Conservation (phyloP, 345 rosid genomes). For the Gynandropsis gynandra region DNA sequence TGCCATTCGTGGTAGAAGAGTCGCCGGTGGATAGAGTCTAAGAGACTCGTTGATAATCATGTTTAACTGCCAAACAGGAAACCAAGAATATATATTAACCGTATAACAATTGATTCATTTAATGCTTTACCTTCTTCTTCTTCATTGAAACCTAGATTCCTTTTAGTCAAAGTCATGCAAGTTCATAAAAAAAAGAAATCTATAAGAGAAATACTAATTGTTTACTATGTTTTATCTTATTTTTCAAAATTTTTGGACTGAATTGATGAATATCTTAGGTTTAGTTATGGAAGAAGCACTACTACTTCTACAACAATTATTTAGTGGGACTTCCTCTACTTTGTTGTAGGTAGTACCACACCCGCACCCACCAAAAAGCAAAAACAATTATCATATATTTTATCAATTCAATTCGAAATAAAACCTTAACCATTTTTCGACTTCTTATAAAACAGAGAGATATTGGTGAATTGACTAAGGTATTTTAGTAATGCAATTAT, state of each 20-base stretch:
- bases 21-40: conserved; percentile 89
- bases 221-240: too few relatives aligned
- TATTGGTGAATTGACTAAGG: too few relatives aligned
- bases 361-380: conserved; percentile 21
- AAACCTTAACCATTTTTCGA: too few relatives aligned
- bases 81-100: not conserved
- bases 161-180: too few relatives aligned
- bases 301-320: not conserved
- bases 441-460: too few relatives aligned
- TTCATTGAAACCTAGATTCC: too few relatives aligned
- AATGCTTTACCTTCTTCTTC: too few relatives aligned
- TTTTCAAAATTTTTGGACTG: conserved; percentile 1
- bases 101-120: too few relatives aligned
- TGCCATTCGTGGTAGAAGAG: conserved; percentile 84
- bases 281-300: conserved; percentile 28
- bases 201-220: too few relatives aligned
- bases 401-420: too few relatives aligned
- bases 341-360: conserved; percentile 24
- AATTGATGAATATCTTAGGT: conserved; percentile 22
- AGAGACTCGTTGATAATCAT: conserved; percentile 87
- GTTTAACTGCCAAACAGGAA: conserved; percentile 43
- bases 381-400: not conserved
- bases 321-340: conserved; percentile 27
- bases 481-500: not conserved
- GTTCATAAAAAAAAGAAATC: too few relatives aligned